A percentile compares a stretch with the other conserved stretches of the same genome.
phyloP scores from a whole-genome alignment of 441 rosid genomes.

The Populus tomentosa region DNA sequence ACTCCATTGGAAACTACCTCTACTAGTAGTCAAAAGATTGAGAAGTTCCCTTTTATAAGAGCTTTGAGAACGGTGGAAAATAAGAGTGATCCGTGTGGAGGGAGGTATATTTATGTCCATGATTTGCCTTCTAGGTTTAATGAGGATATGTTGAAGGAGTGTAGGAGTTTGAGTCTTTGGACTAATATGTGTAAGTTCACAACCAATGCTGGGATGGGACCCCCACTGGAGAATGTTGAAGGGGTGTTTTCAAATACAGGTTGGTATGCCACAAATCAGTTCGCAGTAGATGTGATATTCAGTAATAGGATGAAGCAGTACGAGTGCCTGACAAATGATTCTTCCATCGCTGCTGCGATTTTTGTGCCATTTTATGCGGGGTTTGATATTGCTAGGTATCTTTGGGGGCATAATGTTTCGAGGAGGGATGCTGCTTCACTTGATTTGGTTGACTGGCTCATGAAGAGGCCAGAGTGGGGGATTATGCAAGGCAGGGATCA shows the following conservation, averaged over 20 bases:
- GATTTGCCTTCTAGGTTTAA: conserved; percentile 86
- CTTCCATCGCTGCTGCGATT: conserved; percentile 86
- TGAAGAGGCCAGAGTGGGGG: conserved; percentile 87
- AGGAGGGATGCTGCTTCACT: conserved; percentile 90
- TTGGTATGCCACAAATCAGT: conserved; percentile 94
- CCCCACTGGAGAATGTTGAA: conserved; percentile 81
- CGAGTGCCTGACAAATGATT: conserved; percentile 77
- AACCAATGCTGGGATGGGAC: conserved; percentile 89
- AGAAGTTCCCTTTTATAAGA: conserved; percentile 53
- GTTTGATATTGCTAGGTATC: conserved; percentile 81
- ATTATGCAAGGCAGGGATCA: conserved; percentile 92
- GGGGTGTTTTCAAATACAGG: conserved; percentile 90
- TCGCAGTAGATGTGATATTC: conserved; percentile 89
- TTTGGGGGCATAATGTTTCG: conserved; percentile 82
- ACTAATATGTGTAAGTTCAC: conserved; percentile 98
- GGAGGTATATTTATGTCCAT: conserved; percentile 86
- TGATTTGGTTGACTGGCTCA: conserved; percentile 86
- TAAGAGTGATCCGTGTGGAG: conserved; percentile 91
- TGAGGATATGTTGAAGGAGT: conserved; percentile 92
- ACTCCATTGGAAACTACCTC: not conserved
- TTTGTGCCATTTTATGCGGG: conserved; percentile 98
- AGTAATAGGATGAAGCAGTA: conserved; percentile 92
- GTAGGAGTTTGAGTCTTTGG: conserved; percentile 91
- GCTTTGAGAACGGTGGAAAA: conserved; percentile 79
- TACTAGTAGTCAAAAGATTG: conserved; percentile 12